Evolutionary conservation across 495 filamentous ascomycete species (phyloP).

Genomic region (Evernia prunastri): DNA sequence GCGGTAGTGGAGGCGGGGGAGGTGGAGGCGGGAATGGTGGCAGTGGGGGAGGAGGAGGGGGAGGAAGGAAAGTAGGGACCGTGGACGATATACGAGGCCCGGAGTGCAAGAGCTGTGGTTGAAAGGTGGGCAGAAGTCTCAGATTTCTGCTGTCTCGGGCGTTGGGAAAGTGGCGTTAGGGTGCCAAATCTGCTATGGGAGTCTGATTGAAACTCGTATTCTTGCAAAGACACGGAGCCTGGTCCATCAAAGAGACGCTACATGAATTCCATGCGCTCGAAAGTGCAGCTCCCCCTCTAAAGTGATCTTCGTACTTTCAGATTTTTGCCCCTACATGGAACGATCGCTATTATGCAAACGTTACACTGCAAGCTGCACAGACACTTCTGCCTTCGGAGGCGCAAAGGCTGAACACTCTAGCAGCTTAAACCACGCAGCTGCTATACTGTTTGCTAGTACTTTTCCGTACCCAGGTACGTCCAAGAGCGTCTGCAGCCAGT

Average conservation of each 20-base stretch:
- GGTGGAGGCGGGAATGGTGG: slow-evolving; percentile 23
- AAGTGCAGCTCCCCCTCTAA: background rate
- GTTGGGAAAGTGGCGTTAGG: background rate
- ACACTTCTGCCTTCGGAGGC: background rate
- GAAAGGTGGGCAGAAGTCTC: background rate
- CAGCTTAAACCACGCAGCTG: background rate
- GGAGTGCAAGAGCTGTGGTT: slow-evolving; percentile 30
- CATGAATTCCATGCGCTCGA: background rate
- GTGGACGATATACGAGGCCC: slow-evolving; percentile 31
- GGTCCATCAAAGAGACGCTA: background rate
- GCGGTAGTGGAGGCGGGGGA: slow-evolving; percentile 23
- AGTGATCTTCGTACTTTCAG: background rate
- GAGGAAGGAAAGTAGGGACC: slow-evolving; percentile 28
- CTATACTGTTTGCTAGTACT: background rate
- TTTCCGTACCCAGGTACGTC: background rate
- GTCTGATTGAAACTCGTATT: background rate
- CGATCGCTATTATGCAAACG: background rate
- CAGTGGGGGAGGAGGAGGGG: slow-evolving; percentile 21
- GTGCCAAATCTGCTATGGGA: background rate
- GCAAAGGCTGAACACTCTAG: background rate
- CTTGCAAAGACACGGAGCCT: background rate
- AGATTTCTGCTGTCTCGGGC: background rate
- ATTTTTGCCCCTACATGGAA: background rate
- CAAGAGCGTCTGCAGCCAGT: background rate
- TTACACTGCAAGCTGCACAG: background rate